Conservation (phyloP, 2,329 filamentous ascomycete species). For the Fusarium sp. region DNA sequence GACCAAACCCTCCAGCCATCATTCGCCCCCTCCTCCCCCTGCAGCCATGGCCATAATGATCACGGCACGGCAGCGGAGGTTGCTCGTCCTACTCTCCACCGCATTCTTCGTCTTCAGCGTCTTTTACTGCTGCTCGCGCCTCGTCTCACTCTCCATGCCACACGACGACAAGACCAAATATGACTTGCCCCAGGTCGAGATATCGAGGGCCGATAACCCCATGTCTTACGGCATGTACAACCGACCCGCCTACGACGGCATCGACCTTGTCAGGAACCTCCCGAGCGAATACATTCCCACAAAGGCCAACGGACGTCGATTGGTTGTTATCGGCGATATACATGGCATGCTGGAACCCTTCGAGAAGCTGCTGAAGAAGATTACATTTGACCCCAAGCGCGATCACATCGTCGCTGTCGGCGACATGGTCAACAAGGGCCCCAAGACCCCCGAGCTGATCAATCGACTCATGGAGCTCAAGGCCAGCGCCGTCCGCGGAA, state of each 20-base stretch:
- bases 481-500: constrained; percentile 88
- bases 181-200: constrained; percentile 24
- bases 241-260: constrained; percentile 53
- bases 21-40: constrained; percentile 13
- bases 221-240: constrained; percentile 57
- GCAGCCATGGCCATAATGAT: constrained; percentile 38
- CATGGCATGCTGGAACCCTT: constrained; percentile 85
- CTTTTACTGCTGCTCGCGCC: constrained; percentile 51
- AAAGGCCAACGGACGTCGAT: constrained; percentile 61
- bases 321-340: constrained; percentile 91
- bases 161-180: constrained; percentile 18
- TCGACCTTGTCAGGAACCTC: constrained; percentile 48
- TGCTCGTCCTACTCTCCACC: constrained; percentile 47
- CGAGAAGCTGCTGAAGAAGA: constrained; percentile 73
- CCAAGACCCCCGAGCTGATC: constrained; percentile 83
- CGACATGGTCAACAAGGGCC: constrained; percentile 88
- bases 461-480: constrained; percentile 78
- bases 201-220: constrained; percentile 48
- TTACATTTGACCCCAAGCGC: constrained; percentile 65
- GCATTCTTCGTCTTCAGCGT: constrained; percentile 51
- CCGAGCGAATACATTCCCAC: constrained; percentile 50
- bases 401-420: constrained; percentile 85
- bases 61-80: constrained; percentile 46
- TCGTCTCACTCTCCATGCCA: constrained; percentile 43
- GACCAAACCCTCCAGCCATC: constrained; percentile 3